Evolutionary conservation across 176 grass and related monocot genomes (phyloP).

Genomic region (Alopecurus myosuroides): DNA sequence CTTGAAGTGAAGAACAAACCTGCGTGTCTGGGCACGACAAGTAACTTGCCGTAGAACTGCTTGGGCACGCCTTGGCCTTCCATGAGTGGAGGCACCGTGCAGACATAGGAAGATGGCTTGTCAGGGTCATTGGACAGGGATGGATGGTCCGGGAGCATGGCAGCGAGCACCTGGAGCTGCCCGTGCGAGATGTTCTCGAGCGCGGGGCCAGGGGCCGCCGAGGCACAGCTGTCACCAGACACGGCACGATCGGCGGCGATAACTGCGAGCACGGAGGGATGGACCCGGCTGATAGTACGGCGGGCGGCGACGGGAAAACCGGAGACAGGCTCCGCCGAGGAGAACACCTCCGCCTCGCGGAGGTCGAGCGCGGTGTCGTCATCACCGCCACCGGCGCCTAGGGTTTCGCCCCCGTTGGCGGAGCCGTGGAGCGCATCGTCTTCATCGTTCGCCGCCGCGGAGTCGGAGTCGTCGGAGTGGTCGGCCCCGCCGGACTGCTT

Average conservation of each 20-base stretch:
- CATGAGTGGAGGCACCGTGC: conserved; percentile 73
- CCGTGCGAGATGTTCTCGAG: conserved; percentile 95
- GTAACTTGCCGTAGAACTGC: conserved; percentile 42
- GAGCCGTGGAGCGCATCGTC: conserved; percentile 10
- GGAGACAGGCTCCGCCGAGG: conserved; percentile 47
- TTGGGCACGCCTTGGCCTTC: conserved; percentile 68
- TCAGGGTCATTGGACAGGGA: conserved; percentile 60
- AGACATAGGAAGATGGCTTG: conserved; percentile 75
- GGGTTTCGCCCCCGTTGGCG: conserved; percentile 29
- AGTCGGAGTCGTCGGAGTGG: conserved; percentile 30
- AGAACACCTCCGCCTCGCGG: conserved; percentile 68
- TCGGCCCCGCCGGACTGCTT: conserved; percentile 39
- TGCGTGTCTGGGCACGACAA: conserved; percentile 69
- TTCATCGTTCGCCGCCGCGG: conserved; percentile 27
- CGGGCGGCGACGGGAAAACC: conserved; percentile 52
- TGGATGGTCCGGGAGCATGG: conserved; percentile 67
- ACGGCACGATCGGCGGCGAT: conserved; percentile 57
- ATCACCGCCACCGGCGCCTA: conserved; percentile 12
- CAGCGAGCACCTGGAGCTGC: conserved; percentile 73
- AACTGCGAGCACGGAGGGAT: conserved; percentile 62
- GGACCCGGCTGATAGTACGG: conserved; percentile 55
- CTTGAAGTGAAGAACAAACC: conserved; percentile 31
- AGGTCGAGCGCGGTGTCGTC: conserved; percentile 55
- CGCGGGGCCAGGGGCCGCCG: neutral
- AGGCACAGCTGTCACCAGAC: neutral